Evolutionary conservation across 495 filamentous ascomycete species (phyloP).

Genomic region (Lepidopterella palustris): DNA sequence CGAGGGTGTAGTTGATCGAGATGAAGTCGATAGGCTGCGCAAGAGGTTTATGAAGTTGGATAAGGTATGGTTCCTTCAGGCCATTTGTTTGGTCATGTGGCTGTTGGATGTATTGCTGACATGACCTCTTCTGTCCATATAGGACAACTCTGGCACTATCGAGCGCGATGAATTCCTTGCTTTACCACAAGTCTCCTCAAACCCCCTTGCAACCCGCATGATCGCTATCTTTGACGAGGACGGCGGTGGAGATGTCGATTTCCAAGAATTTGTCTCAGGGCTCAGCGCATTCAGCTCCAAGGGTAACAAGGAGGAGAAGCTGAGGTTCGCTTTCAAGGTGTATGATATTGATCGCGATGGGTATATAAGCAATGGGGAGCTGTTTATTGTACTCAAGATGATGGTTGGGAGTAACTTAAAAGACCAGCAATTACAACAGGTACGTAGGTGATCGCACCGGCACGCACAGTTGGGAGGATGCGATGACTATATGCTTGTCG

Average conservation of each 20-base stretch:
- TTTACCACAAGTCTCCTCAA: conserved; percentile 94
- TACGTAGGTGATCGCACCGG: conserved; percentile 26
- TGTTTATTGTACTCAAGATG: conserved; percentile 99
- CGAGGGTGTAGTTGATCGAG: conserved; percentile 70
- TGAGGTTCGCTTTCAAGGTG: conserved; percentile 96
- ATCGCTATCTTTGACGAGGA: conserved; percentile 99
- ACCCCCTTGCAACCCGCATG: conserved; percentile 93
- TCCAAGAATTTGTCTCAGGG: conserved; percentile 97
- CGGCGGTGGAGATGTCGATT: conserved; percentile 95
- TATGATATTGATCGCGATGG: conserved; percentile 99
- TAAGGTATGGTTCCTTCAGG: conserved; percentile 55
- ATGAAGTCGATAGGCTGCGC: conserved; percentile 89
- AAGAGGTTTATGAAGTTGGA: conserved; percentile 99
- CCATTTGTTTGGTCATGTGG: not conserved
- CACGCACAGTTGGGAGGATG: not conserved
- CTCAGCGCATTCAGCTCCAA: conserved; percentile 93
- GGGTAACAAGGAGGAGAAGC: conserved; percentile 98
- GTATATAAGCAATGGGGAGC: conserved; percentile 96
- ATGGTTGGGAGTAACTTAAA: conserved; percentile 99
- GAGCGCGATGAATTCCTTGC: conserved; percentile 98
- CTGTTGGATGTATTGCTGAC: not conserved
- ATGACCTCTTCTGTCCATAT: not conserved
- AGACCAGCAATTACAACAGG: conserved; percentile 94
- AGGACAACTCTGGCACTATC: conserved; percentile 97
- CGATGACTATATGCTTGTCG: not conserved